Evolutionary conservation across 1,284 basidiomycete species (phyloP).

Genomic region (Trametes hirsuta): DNA sequence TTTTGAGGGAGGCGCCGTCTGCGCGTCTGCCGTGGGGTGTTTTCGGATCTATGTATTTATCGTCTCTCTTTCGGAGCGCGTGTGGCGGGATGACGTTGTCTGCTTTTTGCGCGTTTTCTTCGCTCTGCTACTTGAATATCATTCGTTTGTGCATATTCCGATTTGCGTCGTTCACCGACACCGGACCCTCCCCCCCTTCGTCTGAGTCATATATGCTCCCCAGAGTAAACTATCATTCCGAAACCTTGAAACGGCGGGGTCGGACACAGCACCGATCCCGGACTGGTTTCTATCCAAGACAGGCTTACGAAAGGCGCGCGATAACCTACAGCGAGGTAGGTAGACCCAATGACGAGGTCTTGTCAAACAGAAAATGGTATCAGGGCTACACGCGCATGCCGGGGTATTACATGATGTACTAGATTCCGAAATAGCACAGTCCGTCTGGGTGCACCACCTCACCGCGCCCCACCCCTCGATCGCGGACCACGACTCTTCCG

Average conservation of each 20-base stretch:
- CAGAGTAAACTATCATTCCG: no score
- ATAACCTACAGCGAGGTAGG: not conserved
- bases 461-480: not conserved
- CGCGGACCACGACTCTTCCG: not conserved
- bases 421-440: conserved; percentile 3
- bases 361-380: conserved; percentile 15
- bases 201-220: no score
- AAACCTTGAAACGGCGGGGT: no score
- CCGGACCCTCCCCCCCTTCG: no score
- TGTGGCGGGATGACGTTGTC: not conserved
- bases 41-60: conserved; percentile 17
- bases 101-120: not conserved
- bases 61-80: conserved; percentile 9
- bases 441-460: not conserved
- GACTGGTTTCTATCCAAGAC: not conserved
- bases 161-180: no score
- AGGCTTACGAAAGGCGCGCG: not conserved
- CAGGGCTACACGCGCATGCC: conserved; percentile 15
- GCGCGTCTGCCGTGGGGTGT: not conserved
- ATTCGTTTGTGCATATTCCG: not conserved
- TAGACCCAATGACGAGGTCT: not conserved
- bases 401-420: conserved; percentile 16
- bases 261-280: no score
- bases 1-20: conserved; percentile 49
- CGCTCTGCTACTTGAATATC: not conserved